Evolutionary conservation across 352 stramenopile genomes (phyloP).

Genomic region (Globisporangium parvum): DNA sequence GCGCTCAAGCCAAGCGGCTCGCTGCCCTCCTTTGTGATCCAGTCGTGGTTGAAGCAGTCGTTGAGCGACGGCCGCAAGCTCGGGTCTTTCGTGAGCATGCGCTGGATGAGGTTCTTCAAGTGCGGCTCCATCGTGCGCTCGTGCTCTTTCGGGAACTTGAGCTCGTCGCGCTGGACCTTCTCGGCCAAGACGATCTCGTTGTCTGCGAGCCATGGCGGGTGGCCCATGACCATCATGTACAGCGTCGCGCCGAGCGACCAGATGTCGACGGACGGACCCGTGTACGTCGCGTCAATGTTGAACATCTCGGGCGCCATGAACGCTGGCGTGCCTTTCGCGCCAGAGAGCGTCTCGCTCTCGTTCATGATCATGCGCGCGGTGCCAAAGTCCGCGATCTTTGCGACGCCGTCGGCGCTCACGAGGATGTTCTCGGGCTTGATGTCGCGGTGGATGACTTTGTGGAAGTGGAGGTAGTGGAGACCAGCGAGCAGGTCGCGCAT

Average conservation of each 20-base stretch:
- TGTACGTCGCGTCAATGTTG: conserved; percentile 85
- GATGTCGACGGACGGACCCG: conserved; percentile 77
- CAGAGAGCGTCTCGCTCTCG: conserved; percentile 80
- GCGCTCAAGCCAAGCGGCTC: conserved; percentile 58
- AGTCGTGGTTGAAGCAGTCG: conserved; percentile 88
- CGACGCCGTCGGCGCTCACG: conserved; percentile 70
- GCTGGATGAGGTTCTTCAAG: conserved; percentile 86
- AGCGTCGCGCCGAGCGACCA: conserved; percentile 89
- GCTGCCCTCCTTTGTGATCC: conserved; percentile 90
- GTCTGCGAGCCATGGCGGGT: conserved; percentile 87
- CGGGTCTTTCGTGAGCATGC: conserved; percentile 90
- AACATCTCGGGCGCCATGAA: conserved; percentile 93
- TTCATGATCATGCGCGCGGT: conserved; percentile 89
- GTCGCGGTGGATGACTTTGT: conserved; percentile 91
- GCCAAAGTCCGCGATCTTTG: conserved; percentile 90
- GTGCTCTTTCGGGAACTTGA: conserved; percentile 76
- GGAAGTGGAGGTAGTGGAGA: conserved; percentile 91
- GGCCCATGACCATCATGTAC: conserved; percentile 90
- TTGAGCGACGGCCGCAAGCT: conserved; percentile 68
- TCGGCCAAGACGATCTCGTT: conserved; percentile 87
- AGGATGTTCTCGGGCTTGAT: conserved; percentile 91
- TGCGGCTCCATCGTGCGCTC: conserved; percentile 78
- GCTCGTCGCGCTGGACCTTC: conserved; percentile 80
- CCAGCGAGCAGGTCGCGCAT: conserved; percentile 87
- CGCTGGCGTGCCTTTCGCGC: conserved; percentile 77